Evolutionary conservation across 2,329 filamentous ascomycete genomes (phyloP).

Genomic region (Aureobasidium zeae): DNA sequence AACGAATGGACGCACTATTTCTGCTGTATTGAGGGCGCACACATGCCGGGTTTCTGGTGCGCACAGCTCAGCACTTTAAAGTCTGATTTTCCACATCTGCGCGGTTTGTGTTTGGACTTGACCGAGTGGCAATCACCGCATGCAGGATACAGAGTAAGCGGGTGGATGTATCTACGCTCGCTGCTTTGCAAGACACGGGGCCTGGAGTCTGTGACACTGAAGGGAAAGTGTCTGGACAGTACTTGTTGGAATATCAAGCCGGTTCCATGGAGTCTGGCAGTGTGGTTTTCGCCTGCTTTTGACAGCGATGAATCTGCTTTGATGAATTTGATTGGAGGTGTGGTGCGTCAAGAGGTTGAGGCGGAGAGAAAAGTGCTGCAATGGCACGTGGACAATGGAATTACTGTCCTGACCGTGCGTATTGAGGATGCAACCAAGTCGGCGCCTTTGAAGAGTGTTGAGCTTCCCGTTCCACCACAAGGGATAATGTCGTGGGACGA

Average conservation of each 20-base stretch:
- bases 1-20: slow-evolving; percentile 32
- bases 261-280: slow-evolving; percentile 12
- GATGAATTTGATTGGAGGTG: slow-evolving; percentile 4
- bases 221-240: slow-evolving; percentile 8
- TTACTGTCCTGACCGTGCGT: background rate
- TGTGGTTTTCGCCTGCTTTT: slow-evolving; percentile 13
- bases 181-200: slow-evolving; percentile 5
- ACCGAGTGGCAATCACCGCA: slow-evolving; percentile 8
- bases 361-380: background rate
- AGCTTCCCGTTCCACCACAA: background rate
- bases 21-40: slow-evolving; percentile 20
- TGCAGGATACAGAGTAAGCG: slow-evolving; percentile 1
- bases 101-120: slow-evolving; percentile 8
- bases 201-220: slow-evolving; percentile 8
- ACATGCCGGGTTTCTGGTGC: slow-evolving; percentile 23
- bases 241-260: slow-evolving; percentile 1
- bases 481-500: slow-evolving; percentile 5
- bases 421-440: background rate
- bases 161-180: slow-evolving; percentile 14
- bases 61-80: slow-evolving; percentile 18
- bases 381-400: background rate
- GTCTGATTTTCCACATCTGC: slow-evolving; percentile 20
- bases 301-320: slow-evolving; percentile 10
- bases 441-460: background rate
- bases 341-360: background rate